Percentiles rank a stretch among this genome's conserved stretches.
These are phyloP conservation scores for Xylaria grammica DNA, from an alignment of 495 filamentous ascomycete species.

Conservation along the genomic window DNA sequence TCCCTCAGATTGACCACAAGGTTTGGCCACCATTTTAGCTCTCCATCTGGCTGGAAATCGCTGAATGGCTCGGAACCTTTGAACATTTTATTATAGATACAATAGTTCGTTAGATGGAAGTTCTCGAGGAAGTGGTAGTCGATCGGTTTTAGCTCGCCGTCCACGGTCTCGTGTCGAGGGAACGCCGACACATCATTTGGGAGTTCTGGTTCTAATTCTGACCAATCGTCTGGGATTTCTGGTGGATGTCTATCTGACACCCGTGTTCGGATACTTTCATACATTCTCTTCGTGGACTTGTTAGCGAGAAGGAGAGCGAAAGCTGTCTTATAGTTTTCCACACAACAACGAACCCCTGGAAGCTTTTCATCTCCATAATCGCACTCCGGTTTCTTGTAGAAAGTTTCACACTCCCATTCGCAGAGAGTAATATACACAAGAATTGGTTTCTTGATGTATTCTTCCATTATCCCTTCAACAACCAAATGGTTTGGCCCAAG, in stretches of 20 bases:
- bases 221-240: too few relatives aligned
- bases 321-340: conserved; percentile 8
- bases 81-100: neutral
- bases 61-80: neutral
- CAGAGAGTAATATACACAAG: conserved; percentile 6
- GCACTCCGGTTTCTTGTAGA: too few relatives aligned
- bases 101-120: neutral
- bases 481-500: neutral
- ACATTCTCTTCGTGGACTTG: neutral
- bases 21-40: neutral
- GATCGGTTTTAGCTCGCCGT: neutral
- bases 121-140: conserved; percentile 14
- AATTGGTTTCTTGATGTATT: neutral
- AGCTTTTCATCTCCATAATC: too few relatives aligned
- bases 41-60: neutral
- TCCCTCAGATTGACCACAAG: neutral
- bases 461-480: neutral
- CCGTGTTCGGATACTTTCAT: neutral
- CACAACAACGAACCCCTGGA: neutral
- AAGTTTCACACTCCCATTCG: neutral
- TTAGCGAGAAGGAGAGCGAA: neutral
- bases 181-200: neutral
- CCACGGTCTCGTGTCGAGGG: neutral
- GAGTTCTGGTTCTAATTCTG: too few relatives aligned
- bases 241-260: too few relatives aligned